Evolutionary conservation across 1,139 yeast species (phyloP).

Genomic region (Saccharomycopsis hybrid): DNA sequence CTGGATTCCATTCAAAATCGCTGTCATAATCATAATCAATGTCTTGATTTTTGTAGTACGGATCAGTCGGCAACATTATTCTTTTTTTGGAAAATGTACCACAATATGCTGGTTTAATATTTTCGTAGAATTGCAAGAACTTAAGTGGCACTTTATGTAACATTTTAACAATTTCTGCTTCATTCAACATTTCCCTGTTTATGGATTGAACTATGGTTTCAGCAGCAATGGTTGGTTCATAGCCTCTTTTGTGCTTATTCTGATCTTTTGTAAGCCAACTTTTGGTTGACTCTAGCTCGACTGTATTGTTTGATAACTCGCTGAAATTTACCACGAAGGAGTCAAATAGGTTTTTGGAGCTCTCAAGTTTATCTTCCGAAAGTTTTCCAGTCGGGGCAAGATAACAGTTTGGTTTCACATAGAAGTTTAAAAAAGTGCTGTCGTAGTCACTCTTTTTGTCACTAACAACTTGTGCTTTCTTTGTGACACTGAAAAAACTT

Average conservation of each 20-base stretch:
- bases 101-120: constrained; percentile 70
- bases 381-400: constrained; percentile 20
- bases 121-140: constrained; percentile 74
- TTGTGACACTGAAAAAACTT: constrained; percentile 39
- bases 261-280: constrained; percentile 12
- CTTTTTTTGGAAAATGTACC: constrained; percentile 44
- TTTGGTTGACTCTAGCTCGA: no score
- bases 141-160: constrained; percentile 46
- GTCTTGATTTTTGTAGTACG: constrained; percentile 38
- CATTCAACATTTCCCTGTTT: constrained; percentile 29
- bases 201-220: constrained; percentile 26
- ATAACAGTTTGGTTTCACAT: constrained; percentile 27
- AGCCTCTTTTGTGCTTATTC: constrained; percentile 20
- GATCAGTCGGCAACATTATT: constrained; percentile 31
- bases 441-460: constrained; percentile 11
- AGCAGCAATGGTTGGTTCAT: constrained; percentile 26
- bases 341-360: constrained; percentile 25
- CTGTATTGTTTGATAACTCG: no score
- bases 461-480: constrained; percentile 1
- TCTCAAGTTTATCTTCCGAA: constrained; percentile 14
- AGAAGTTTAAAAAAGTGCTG: constrained; percentile 23
- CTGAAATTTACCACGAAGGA: background rate
- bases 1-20: constrained; percentile 65
- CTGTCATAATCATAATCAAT: constrained; percentile 68
- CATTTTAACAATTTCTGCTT: constrained; percentile 31